phyloP scores from a whole-genome alignment of 2,329 filamentous ascomycete genomes.

The Fusarium sp. region DNA sequence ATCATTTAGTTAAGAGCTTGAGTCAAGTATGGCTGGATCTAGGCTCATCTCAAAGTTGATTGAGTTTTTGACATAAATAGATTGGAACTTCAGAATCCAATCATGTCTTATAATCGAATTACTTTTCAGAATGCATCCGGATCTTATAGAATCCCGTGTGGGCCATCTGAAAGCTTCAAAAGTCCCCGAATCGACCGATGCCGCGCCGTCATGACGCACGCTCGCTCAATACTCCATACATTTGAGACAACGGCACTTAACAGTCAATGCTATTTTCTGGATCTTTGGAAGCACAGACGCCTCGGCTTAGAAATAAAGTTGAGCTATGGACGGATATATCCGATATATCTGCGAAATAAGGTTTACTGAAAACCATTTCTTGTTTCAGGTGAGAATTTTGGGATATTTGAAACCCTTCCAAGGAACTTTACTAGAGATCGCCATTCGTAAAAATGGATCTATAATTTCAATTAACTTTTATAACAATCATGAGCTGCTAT shows the following conservation, averaged over 20 bases:
- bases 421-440: background rate
- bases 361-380: background rate
- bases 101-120: rapidly evolving
- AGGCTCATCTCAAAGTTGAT: background rate
- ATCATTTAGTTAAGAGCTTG: background rate
- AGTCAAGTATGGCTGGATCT: rapidly evolving
- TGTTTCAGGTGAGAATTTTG: background rate
- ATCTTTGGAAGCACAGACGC: background rate
- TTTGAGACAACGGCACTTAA: background rate
- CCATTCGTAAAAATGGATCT: background rate
- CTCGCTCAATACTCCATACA: background rate
- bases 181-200: background rate
- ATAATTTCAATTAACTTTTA: background rate
- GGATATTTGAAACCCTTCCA: background rate
- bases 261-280: background rate
- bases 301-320: background rate
- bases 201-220: background rate
- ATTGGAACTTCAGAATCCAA: background rate
- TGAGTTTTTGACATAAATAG: background rate
- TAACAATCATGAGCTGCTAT: background rate
- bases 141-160: rapidly evolving
- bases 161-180: background rate
- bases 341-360: background rate
- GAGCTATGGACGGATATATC: background rate
- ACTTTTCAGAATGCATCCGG: rapidly evolving